Percentiles rank a stretch among this genome's conserved stretches.
phyloP scores from a whole-genome alignment of 2,329 filamentous ascomycete species.

The Colletotrichum chrysophilum region DNA sequence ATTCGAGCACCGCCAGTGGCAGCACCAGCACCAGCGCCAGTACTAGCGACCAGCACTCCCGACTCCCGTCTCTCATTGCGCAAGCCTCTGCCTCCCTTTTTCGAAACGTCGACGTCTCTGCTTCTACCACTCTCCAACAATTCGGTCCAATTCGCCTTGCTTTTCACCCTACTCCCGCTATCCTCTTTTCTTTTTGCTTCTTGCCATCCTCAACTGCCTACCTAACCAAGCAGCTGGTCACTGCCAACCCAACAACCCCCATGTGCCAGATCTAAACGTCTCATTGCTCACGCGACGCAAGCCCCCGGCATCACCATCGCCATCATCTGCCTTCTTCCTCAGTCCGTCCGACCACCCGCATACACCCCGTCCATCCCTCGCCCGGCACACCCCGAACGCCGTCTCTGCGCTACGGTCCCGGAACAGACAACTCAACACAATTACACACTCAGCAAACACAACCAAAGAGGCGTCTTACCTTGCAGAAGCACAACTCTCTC shows the following conservation, averaged over 20 bases:
- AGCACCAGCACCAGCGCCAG: not conserved
- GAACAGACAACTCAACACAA: not conserved
- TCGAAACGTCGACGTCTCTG: conserved; percentile 6
- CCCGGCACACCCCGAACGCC: conserved; percentile 1
- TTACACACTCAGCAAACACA: not conserved
- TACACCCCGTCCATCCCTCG: not conserved
- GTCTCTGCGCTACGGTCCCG: conserved; percentile 13
- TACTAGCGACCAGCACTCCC: not conserved
- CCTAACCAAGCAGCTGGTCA: not conserved
- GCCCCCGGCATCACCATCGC: not conserved
- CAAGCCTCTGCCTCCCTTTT: conserved; percentile 9
- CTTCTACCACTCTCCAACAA: not conserved
- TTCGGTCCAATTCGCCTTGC: conserved; percentile 2
- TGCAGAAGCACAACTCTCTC: not conserved
- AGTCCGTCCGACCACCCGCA: conserved; percentile 9
- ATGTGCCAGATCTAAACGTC: not conserved
- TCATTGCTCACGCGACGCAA: conserved; percentile 10
- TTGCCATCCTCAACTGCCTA: not conserved
- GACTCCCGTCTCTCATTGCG: not conserved
- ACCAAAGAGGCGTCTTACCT: not conserved
- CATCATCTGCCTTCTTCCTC: conserved; percentile 6
- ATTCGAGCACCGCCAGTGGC: not conserved
- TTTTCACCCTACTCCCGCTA: not conserved
- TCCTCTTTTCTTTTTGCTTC: not conserved
- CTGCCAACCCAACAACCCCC: not conserved